Percentiles rank a stretch among this genome's conserved stretches.
phyloP scores from a whole-genome alignment of 179 eudicot genomes.

The Spergularia azorica region DNA sequence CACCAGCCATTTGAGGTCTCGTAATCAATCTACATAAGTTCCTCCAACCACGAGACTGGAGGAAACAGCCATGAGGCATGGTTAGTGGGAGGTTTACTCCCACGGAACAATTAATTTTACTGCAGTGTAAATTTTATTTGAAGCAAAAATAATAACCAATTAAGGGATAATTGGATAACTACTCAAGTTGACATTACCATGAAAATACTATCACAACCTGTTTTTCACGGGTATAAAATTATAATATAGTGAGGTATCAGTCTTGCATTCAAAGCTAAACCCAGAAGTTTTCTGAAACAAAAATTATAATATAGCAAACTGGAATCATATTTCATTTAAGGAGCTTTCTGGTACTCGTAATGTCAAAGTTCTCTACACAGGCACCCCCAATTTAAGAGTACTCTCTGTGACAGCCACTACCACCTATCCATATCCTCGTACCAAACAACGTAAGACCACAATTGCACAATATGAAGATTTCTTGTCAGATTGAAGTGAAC shows the following conservation, averaged over 20 bases:
- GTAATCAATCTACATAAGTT: not conserved
- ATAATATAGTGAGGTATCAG: not conserved
- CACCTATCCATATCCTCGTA: not conserved
- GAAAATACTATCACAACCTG: not conserved
- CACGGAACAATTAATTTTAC: no score
- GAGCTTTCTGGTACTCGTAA: not conserved
- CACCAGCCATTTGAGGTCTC: not conserved
- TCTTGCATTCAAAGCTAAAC: not conserved
- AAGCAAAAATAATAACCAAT: not conserved
- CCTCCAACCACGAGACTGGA: conserved; percentile 4
- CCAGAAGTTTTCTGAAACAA: no score
- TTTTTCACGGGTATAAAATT: not conserved
- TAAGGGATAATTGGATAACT: not conserved
- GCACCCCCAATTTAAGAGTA: not conserved
- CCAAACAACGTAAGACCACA: not conserved
- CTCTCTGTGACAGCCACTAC: not conserved
- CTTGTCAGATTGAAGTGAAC: not conserved
- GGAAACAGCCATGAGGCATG: no score
- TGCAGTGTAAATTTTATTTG: no score
- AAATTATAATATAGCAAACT: no score
- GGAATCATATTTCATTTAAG: not conserved
- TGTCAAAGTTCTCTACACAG: not conserved
- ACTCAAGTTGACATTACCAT: not conserved
- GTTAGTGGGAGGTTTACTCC: no score
- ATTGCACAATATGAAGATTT: not conserved